Evolutionary conservation across 106 monocot genomes (phyloP).

Genomic region (Dendrobium officinale): DNA sequence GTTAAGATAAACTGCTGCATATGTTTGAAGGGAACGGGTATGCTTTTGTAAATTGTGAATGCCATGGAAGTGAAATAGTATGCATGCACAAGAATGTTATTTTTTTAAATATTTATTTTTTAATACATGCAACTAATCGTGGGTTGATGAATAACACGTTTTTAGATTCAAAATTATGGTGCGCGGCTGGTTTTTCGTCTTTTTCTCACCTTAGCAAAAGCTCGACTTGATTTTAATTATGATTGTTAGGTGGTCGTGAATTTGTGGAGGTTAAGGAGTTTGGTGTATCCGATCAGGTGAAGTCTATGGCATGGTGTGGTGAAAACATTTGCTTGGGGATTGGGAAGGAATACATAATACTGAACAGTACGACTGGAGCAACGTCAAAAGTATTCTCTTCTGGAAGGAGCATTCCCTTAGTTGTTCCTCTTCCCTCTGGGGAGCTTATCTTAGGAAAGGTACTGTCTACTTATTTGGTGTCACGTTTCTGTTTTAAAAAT

Average conservation of each 20-base stretch:
- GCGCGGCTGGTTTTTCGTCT: not conserved
- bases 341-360: slow-evolving; percentile 86
- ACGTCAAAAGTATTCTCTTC: slow-evolving; percentile 76
- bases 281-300: slow-evolving; percentile 71
- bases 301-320: slow-evolving; percentile 97
- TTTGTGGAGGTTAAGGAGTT: slow-evolving; percentile 97
- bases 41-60: not conserved
- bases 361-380: slow-evolving; percentile 80
- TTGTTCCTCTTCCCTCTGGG: slow-evolving; percentile 72
- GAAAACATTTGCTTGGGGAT: slow-evolving; percentile 97
- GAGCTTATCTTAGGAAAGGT: slow-evolving; percentile 97
- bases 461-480: slow-evolving; percentile 2
- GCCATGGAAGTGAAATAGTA: not conserved
- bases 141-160: not conserved
- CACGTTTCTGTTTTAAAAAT: not conserved
- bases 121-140: not conserved
- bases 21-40: not conserved
- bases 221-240: not conserved
- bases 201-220: not conserved
- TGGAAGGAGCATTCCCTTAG: slow-evolving; percentile 85
- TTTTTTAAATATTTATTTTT: not conserved
- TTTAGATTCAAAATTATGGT: not conserved
- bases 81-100: not conserved
- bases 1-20: not conserved
- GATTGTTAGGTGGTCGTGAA: slow-evolving; percentile 71